Conservation (phyloP, 768 basidiomycete species). For the Leucosporidium yakuticum region DNA sequence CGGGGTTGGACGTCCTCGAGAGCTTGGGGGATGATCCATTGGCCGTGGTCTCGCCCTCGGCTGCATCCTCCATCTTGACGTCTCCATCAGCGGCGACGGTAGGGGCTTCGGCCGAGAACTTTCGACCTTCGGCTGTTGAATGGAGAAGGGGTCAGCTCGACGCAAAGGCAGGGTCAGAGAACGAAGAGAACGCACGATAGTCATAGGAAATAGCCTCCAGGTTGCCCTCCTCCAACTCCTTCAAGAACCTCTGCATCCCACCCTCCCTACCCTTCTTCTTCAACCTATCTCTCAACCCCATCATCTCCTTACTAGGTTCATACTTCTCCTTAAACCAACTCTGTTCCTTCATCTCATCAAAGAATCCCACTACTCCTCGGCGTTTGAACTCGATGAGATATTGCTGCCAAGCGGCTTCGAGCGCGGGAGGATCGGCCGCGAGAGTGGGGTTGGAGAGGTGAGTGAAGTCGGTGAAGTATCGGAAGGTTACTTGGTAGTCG, state of each 20-base stretch:
- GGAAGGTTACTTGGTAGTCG: slow-evolving; percentile 23
- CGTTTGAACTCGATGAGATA: slow-evolving; percentile 21
- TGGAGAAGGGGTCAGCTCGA: neutral
- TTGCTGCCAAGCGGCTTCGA: slow-evolving; percentile 33
- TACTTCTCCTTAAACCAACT: slow-evolving; percentile 38
- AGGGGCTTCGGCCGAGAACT: neutral
- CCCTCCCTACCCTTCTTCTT: slow-evolving; percentile 17
- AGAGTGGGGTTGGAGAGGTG: neutral
- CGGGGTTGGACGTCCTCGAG: neutral
- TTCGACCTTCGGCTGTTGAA: neutral
- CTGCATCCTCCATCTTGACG: neutral
- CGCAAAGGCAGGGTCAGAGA: neutral
- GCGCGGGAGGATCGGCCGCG: slow-evolving; percentile 12
- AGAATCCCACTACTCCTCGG: slow-evolving; percentile 10
- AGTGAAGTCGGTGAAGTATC: slow-evolving; percentile 37
- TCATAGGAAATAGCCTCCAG: slow-evolving; percentile 24
- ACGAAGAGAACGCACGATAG: slow-evolving; percentile 1
- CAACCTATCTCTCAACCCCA: slow-evolving; percentile 8
- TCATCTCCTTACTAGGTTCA: slow-evolving; percentile 6
- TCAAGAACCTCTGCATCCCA: slow-evolving; percentile 20
- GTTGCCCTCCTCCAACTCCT: slow-evolving; percentile 24
- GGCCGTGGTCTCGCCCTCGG: too few species aligned
- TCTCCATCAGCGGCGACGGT: neutral
- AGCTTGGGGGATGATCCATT: neutral
- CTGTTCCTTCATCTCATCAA: slow-evolving; percentile 11